Evolutionary conservation across 1,139 yeast genomes (phyloP).

Genomic region (Protomyces pachydermus): DNA sequence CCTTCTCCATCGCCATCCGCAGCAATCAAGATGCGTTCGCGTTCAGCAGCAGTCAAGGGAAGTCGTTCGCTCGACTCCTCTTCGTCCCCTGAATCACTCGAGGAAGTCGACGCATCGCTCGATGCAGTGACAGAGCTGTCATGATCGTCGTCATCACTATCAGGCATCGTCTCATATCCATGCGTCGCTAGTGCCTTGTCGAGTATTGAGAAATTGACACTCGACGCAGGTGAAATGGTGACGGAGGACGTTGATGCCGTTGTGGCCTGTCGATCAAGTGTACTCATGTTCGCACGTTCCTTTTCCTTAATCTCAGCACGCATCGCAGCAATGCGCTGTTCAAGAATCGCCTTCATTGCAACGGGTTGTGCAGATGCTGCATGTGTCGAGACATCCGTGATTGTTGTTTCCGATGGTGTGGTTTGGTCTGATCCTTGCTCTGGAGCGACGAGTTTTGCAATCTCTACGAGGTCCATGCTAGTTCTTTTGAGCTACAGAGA

Average conservation of each 20-base stretch:
- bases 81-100: conserved; percentile 2
- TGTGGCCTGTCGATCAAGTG: background rate
- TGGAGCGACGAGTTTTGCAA: background rate
- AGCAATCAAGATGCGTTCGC: conserved; percentile 14
- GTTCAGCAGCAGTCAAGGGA: conserved; percentile 11
- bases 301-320: conserved; percentile 10
- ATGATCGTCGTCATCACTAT: conserved; percentile 16
- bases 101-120: background rate
- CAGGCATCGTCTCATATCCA: conserved; percentile 22
- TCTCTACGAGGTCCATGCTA: background rate
- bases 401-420: background rate
- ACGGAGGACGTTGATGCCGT: background rate
- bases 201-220: conserved; percentile 13
- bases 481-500: background rate
- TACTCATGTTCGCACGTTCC: background rate
- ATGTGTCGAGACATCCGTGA: background rate
- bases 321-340: conserved; percentile 19
- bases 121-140: background rate
- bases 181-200: conserved; percentile 21
- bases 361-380: background rate
- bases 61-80: conserved; percentile 1
- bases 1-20: conserved; percentile 22
- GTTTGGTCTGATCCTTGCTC: background rate
- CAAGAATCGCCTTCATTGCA: background rate
- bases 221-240: background rate